Base-by-base conservation (phyloP, 345 rosid species). In the Cochlearia excelsa region DNA sequence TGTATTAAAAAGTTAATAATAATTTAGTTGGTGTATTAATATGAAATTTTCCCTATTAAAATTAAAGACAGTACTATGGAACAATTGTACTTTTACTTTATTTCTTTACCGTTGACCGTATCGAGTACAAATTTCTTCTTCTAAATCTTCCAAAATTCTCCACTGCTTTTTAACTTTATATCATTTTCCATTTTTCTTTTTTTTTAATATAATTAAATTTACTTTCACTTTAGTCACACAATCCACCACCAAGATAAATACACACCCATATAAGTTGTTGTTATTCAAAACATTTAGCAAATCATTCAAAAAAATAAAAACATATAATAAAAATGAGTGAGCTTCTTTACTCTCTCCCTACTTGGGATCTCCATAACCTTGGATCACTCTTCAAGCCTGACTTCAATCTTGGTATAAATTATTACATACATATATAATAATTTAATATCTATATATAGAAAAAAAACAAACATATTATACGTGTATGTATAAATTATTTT, bases 351-450 rank as follows among this genome's bases (percentile, higher is more conserved):
- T 80, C 83, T 72, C 76, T 70, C 31, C 71, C 57, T 9, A 68
- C 81, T 81, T 87, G 95, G 94, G 94, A 85, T 87, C 84, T 78
- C 59, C 94, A 81, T 65, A 79, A 75, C 82, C 78, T 85, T 63
- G 94, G 82, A 64, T 64, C 75, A 82, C 68, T 84, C 82, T 66
- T 84, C 88, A 80, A 79, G 77, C 75, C 85, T 75, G 93, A 87
- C 82, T 80, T 81, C 79, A 80, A 85, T 67, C 63, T 80, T 69
- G 86, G 91, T 84, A 69, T 26, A 16, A 33, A 62, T 9, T 47
- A 3, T 38, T 7, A 42, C 7, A 16, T 2, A 7, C 23, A 26
- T 10, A 31, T 49, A 29, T 10, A 4, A 23, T 6, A 16, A 16
- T 16, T 16, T 16, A 16, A 58, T 47, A 3, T 26, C 3, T 10